Evolutionary conservation across 2,329 filamentous ascomycete species (phyloP), one percentile per base, ranked within the genome.

Genomic region (Fusarium camptoceras): DNA sequence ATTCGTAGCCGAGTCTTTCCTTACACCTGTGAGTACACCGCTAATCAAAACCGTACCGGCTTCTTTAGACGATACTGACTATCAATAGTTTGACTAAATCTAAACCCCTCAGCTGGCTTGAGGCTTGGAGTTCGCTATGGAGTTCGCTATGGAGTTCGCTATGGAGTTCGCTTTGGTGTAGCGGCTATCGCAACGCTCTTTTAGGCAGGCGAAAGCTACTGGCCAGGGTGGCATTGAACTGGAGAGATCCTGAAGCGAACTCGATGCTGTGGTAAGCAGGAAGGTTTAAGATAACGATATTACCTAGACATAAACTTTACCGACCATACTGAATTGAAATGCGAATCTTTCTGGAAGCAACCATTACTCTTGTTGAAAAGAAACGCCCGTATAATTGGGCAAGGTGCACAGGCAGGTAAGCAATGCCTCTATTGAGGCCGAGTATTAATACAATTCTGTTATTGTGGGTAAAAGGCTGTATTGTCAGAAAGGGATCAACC

Each of bases 1-100:
- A 86, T 99, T 98, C 79, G 95, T 99, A 54, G 96, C 96, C 49
- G 96, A 99, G 83, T 98, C 96, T 64, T 99, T 99, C 87, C 84
- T 99, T 82, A 98, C 95, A 78, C 96, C 95, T 65, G 93, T 96
- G 86, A 79, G 84, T 78, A 12, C 6, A 28, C 14, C 41, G 16
- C 34, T 20, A 44, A 39, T 28, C 24, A 12, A 20, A 10, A 22
- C 16, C n/a, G 20, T 5, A 20, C 43, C 55, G 31, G 24, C 15
- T 28, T 27, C 7, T 4, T 16, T 31, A 15, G 18, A 53, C 9
- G 14, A 16, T 28, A 28, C 66, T 75, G 44, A 75, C 64, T n/a
- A 16, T 49, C 12, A 16, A 3, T 46, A 81, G 79, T 80, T 81
- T 72, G 79, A 81, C 68, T 80, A 73, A 75, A 62, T 37, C 18